These are phyloP conservation scores for Neurospora sp. DNA, from an alignment of 495 filamentous ascomycete species.

Conservation along the genomic window DNA sequence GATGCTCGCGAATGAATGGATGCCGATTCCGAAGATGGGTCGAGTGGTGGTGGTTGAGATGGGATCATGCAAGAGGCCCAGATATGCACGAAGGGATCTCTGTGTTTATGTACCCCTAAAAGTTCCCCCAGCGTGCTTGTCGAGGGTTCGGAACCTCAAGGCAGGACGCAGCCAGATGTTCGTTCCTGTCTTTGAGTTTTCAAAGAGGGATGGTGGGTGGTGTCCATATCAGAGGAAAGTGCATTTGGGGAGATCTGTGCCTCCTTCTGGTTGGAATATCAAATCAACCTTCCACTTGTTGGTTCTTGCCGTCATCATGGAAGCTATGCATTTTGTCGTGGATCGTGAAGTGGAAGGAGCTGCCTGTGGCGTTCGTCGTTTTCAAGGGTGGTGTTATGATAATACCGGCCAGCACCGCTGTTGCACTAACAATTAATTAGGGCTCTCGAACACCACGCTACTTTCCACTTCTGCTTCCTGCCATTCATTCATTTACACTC, in stretches of 20 bases:
- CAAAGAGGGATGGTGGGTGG: neutral
- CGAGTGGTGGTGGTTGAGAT: neutral
- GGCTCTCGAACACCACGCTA: neutral
- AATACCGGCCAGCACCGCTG: neutral
- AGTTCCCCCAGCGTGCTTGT: neutral
- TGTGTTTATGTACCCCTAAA: neutral
- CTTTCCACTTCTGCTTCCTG: neutral
- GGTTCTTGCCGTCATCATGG: neutral
- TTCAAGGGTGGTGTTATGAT: neutral
- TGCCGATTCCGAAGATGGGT: neutral
- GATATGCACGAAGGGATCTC: neutral
- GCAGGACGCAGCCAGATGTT: neutral
- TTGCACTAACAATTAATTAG: neutral
- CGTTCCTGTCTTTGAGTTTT: neutral
- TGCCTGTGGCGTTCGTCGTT: neutral
- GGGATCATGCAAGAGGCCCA: neutral
- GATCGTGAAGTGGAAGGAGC: neutral
- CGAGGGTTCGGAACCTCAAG: neutral
- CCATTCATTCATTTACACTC: neutral
- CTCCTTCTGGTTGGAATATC: neutral
- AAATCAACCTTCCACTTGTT: neutral
- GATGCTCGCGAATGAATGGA: neutral
- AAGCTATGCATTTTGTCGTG: neutral
- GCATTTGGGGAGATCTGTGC: neutral
- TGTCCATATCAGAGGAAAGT: neutral